Base-by-base conservation (phyloP, 1,139 yeast species). In the Scheffersomyces titani region DNA sequence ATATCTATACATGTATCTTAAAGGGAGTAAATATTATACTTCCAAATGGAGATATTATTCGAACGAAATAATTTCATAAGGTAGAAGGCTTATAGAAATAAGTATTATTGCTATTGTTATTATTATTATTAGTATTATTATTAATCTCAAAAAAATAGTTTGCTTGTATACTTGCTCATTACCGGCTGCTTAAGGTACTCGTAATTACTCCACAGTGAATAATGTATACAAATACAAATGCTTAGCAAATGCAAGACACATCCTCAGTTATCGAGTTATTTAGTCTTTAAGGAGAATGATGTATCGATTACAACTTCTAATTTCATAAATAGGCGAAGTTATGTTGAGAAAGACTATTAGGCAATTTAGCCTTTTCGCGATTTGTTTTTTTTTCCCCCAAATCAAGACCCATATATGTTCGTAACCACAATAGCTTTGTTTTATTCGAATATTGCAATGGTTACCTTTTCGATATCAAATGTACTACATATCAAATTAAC, bases 71-170 rank as follows among this genome's bases (percentile, higher is more conserved):
- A 30, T 4, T 5, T 30, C 40, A 30, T 30, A 4, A 30, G 16
- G 40, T 7, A 11, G 40, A 30, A 9, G 40, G 40, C 40, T 30
- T 30, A 11, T 9, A 30, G 40, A 30, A 30, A 11, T 3, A 2
- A 30, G 6, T 6, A 30, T 6, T 11, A 11, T 30, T 30, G 22
- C 48, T 51, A 49, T 52, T 7, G 58, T 57, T 21, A 54, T 57
- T 36, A 49, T 49, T 30, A 30, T 30, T 11, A 2, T 30, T 30
- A 30, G 9, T 30, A 11, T 30, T 30, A 30, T 30, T 16, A 30
- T 30, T 9, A 11, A 5, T 30, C 16, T n/a, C n/a, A n/a, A n/a
- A n/a, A 30, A 30, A 6, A 30, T 9, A 6, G 13, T 11, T 30
- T 4, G 40, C 6, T 11, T 11, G n/a, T n/a, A n/a, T 9, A 6